phyloP scores from a whole-genome alignment of 1,284 basidiomycete genomes.

The Apiotrichum montevideense region DNA sequence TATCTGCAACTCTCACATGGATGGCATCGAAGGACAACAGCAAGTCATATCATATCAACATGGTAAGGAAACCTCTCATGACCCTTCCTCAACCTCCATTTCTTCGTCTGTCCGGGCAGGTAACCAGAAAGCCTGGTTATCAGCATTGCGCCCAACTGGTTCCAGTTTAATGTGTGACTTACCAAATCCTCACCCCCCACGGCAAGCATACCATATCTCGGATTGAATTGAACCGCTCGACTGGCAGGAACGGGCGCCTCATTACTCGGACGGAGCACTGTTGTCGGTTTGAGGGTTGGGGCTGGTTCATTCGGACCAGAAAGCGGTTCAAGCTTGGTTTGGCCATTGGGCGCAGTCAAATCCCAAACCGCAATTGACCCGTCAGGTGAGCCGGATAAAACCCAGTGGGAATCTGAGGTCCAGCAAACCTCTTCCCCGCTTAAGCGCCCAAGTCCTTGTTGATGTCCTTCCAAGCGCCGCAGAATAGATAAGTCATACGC shows the following conservation, averaged over 20 bases:
- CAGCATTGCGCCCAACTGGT: not conserved
- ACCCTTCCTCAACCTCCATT: not conserved
- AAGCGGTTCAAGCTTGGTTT: conserved; percentile 2
- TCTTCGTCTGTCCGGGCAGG: conserved; percentile 12
- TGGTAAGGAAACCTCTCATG: too few relatives aligned
- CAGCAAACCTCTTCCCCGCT: conserved; percentile 87
- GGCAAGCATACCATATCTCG: conserved; percentile 78
- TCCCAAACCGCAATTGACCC: conserved; percentile 79
- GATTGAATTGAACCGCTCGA: conserved; percentile 80
- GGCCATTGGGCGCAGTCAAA: conserved; percentile 41
- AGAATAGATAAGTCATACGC: conserved; percentile 76
- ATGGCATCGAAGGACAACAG: too few relatives aligned
- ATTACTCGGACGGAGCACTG: conserved; percentile 43
- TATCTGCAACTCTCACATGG: too few relatives aligned
- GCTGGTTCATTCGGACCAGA: conserved; percentile 47
- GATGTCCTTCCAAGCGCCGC: conserved; percentile 74
- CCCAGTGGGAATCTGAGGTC: conserved; percentile 84
- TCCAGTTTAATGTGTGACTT: not conserved
- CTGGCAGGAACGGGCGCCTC: conserved; percentile 68
- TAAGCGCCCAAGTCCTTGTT: conserved; percentile 65
- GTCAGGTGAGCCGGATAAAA: conserved; percentile 66
- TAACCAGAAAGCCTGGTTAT: conserved; percentile 19
- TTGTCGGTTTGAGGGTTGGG: conserved; percentile 57
- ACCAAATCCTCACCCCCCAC: conserved; percentile 70
- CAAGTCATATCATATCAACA: too few relatives aligned